Evolutionary conservation across 2,329 filamentous ascomycete genomes (phyloP).

Genomic region (Clarireedia homoeocarpa): DNA sequence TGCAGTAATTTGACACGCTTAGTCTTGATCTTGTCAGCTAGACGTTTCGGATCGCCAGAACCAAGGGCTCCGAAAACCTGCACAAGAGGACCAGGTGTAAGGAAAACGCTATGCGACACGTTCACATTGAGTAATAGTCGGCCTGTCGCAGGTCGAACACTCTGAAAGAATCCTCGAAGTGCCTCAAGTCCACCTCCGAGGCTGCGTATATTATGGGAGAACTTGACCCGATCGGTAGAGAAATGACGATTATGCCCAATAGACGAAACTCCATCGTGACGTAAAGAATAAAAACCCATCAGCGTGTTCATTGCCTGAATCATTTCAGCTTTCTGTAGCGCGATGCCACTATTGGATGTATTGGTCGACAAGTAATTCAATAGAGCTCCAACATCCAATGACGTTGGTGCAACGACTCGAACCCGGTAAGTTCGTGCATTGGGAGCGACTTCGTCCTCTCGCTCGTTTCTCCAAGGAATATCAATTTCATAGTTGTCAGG

Average conservation of each 20-base stretch:
- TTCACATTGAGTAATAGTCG: conserved; percentile 56
- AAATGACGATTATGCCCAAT: conserved; percentile 47
- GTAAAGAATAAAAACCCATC: conserved; percentile 40
- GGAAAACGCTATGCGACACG: conserved; percentile 52
- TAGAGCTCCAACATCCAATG: conserved; percentile 15
- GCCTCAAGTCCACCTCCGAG: conserved; percentile 47
- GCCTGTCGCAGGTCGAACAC: conserved; percentile 49
- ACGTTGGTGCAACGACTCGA: conserved; percentile 15
- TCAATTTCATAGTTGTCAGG: conserved; percentile 2
- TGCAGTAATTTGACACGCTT: conserved; percentile 36
- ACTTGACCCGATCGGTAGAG: conserved; percentile 29
- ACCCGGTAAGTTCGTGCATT: conserved; percentile 18
- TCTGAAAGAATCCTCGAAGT: conserved; percentile 53
- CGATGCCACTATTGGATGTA: conserved; percentile 5
- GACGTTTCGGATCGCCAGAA: conserved; percentile 14
- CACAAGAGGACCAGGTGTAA: conserved; percentile 37
- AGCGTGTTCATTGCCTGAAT: conserved; percentile 53
- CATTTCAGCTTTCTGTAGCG: conserved; percentile 37
- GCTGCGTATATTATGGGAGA: conserved; percentile 18
- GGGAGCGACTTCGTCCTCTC: conserved; percentile 20
- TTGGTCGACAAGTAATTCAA: conserved; percentile 17
- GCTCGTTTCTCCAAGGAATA: conserved; percentile 22
- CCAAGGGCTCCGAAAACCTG: conserved; percentile 31
- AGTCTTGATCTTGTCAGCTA: conserved; percentile 29
- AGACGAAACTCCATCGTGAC: conserved; percentile 31